Base-by-base conservation (phyloP, 495 filamentous ascomycete genomes). In the Penicillium egyptiacum region DNA sequence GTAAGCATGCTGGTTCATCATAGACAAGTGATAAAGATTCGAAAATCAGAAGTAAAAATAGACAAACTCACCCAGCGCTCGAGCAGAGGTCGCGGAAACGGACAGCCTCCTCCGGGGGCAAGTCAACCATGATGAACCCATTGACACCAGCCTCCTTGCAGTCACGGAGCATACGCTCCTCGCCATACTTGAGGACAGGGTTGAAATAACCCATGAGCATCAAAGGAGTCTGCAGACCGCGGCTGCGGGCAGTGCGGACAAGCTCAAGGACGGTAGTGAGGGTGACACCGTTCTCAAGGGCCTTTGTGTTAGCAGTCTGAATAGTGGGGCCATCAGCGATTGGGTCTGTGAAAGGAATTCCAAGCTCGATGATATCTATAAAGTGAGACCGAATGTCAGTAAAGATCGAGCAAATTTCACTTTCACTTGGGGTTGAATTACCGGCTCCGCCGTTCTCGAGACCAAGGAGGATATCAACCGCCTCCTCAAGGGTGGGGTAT, bases 161-260 rank as follows among this genome's bases (percentile, higher is more conserved):
- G 71, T 99, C 93, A 53, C 81, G 79, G 37, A 99, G 77, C 70
- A 98, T 84, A 48, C 80, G 80, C 75, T 95, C 90, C 75, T 98
- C 94, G 57, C 95, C 95, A 67, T 98, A 98, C 62, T 84, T 88
- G 45, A 96, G 77, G 48, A 98, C 75, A 1, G 94, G 94, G 74
- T 99, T 99, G 73, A 96, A 99, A 82, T 99, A 99, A 54, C 94
- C 94, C 94, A 99, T 99, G 59, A 99, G 81, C 55, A 99, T 75
- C 39, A 99, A 78, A 6, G 94, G 94, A 2, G 86, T 86, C 58
- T 76, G 84, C 50, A 98, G 75, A 25, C 95, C 95, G 43, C 79
- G 81, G 53, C 79, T 75, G 56, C 94, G 82, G 22, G 93, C 88
- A 43, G 87, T 77, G 62, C 87, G 83, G 26, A 96, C 86, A 72